Conservation (phyloP, 805 yeast species). For the Candida namnaoensis region DNA sequence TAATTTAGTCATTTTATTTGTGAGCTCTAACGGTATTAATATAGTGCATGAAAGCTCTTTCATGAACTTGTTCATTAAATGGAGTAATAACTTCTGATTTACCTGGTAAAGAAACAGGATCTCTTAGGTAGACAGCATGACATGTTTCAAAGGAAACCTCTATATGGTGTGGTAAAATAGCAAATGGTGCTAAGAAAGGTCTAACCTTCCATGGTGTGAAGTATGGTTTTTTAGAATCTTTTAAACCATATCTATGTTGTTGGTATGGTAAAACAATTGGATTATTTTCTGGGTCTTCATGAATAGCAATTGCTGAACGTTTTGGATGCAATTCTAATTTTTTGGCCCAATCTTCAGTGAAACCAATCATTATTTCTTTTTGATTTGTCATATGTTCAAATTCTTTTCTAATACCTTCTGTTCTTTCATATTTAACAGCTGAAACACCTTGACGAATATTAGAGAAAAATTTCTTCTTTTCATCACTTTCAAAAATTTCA, state of each 20-base stretch:
- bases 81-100: conserved; percentile 94
- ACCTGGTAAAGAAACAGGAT: conserved; percentile 96
- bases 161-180: conserved; percentile 84
- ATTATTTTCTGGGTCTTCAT: conserved; percentile 39
- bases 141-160: conserved; percentile 88
- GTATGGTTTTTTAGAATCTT: conserved; percentile 68
- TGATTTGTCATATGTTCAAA: conserved; percentile 21
- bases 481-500: conserved; percentile 18
- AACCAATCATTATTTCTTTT: conserved; percentile 16
- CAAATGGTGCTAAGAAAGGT: conserved; percentile 87
- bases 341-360: conserved; percentile 43
- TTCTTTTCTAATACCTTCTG: conserved; percentile 20
- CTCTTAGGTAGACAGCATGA: conserved; percentile 93
- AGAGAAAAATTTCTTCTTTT: conserved; percentile 20
- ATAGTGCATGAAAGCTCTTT: conserved; percentile 93
- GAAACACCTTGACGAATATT: conserved; percentile 15
- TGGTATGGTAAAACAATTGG: conserved; percentile 77
- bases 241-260: conserved; percentile 68
- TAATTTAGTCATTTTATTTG: conserved; percentile 5
- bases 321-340: conserved; percentile 32
- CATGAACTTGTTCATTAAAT: conserved; percentile 71
- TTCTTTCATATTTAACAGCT: conserved; percentile 12
- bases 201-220: conserved; percentile 98
- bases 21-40: conserved; percentile 53
- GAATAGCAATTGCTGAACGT: conserved; percentile 30